Evolutionary conservation across 225 moss, liverwort and hornwort genomes (phyloP).

Genomic region (Climacium dendroides): DNA sequence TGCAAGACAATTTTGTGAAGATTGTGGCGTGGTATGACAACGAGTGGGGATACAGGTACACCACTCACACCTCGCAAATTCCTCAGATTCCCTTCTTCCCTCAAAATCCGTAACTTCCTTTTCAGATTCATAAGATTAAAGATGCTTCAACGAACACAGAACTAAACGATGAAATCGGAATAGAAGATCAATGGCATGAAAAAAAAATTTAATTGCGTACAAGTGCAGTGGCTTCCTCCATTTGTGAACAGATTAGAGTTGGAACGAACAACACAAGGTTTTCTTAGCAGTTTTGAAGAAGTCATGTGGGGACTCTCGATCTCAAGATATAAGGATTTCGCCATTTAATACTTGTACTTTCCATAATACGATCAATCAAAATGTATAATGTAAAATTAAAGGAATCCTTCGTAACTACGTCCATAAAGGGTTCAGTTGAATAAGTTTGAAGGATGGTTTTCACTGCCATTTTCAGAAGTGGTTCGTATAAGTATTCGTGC

Average conservation of each 20-base stretch:
- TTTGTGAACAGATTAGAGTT: background rate
- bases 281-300: background rate
- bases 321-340: background rate
- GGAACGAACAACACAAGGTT: background rate
- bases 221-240: background rate
- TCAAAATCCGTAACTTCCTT: background rate
- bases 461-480: background rate
- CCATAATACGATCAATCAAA: background rate
- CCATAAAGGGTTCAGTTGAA: too few species aligned
- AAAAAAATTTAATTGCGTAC: background rate
- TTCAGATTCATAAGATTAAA: background rate
- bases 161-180: background rate
- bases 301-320: background rate
- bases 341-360: background rate
- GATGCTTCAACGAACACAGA: background rate
- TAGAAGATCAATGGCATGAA: background rate
- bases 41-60: slow-evolving; percentile 64
- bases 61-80: background rate
- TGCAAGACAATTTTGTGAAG: slow-evolving; percentile 20
- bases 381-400: background rate
- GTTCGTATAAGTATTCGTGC: background rate
- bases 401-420: background rate
- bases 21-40: slow-evolving; percentile 58
- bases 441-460: background rate
- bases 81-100: background rate